These are phyloP conservation scores for Coemansia sp. DNA, from an alignment of 192 early-diverging fungal genomes.

Conservation along the genomic window DNA sequence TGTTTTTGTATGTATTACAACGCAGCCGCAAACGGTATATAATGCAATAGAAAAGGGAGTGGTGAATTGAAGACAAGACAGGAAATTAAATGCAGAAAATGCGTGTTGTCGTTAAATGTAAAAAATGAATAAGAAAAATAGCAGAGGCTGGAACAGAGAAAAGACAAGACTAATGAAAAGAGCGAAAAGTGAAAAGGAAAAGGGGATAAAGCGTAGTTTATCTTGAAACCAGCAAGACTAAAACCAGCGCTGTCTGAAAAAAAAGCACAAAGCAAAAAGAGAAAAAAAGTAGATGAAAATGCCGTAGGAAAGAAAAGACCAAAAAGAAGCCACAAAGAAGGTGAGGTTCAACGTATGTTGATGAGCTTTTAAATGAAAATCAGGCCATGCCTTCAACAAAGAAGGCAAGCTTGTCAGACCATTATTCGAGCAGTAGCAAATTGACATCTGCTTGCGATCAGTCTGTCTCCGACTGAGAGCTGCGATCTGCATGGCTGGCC, in stretches of 20 bases:
- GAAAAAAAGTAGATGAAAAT: neutral
- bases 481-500: too few species aligned
- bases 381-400: too few species aligned
- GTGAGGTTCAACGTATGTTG: too few species aligned
- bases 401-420: too few species aligned
- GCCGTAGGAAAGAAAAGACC: neutral
- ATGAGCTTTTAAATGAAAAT: too few species aligned
- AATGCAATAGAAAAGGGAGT: neutral
- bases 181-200: neutral
- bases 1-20: too few species aligned
- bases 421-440: too few species aligned
- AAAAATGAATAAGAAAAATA: conserved; percentile 6
- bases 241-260: too few species aligned
- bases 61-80: conserved; percentile 9
- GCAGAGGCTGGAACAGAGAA: neutral
- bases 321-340: neutral
- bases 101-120: neutral
- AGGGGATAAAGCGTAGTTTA: neutral
- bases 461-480: too few species aligned
- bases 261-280: conserved; percentile 6
- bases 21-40: too few species aligned
- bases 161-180: conserved; percentile 6
- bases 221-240: neutral
- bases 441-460: too few species aligned
- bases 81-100: neutral